Evolutionary conservation across 2,329 filamentous ascomycete species (phyloP), one percentile per base, ranked within the genome.

Genomic region (Monosporascus sp.): DNA sequence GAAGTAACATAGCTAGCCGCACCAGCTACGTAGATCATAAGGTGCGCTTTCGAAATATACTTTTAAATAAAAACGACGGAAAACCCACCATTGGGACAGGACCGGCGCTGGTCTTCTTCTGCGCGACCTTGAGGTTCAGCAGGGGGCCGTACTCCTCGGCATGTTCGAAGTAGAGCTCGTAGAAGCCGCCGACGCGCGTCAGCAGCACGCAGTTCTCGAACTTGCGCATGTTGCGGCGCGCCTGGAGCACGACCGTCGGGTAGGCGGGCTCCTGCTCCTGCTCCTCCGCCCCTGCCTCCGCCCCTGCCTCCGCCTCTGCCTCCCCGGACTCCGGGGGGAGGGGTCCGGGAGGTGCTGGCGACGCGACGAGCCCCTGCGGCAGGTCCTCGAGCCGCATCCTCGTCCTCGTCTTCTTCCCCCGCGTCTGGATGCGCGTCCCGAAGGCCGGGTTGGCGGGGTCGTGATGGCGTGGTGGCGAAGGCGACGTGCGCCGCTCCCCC

Each of bases 81-180:
- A 37, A 53, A 60, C 68, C 64, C 74, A 92, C 89, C 93, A 99
- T 97, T 6, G 92, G 75, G 18, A 99, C 89, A 22, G 83, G 81
- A 1, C 88, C 89, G 8, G 85, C 85, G 58, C 74, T 88, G n/a
- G 88, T 90, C 70, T 84, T 91, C 68, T 90, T 94, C 51, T 81
- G 81, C 2, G 88, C 85, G 51, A 96, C 84, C 70, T 97, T 97
- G 65, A 99, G 74, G 63, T 91, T 94, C 58, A 99, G 77, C 45
- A 96, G 75, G 1, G 91, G 89, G 2, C 88, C 93, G 68, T 88
- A 88, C 65, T 96, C 86, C 54, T 96, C 89, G 11, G 95, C 94
- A 68, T 99, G 92, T 63, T 96, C 88, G 69, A 97, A 95, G 73
- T 99, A 99, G 54, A 99, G 76, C 81, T 99, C 94, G 71, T 97